A percentile compares a stretch with the other conserved stretches of the same genome.
These are phyloP conservation scores for Poronia punctata DNA, from an alignment of 495 filamentous ascomycete genomes.

Conservation along the genomic window DNA sequence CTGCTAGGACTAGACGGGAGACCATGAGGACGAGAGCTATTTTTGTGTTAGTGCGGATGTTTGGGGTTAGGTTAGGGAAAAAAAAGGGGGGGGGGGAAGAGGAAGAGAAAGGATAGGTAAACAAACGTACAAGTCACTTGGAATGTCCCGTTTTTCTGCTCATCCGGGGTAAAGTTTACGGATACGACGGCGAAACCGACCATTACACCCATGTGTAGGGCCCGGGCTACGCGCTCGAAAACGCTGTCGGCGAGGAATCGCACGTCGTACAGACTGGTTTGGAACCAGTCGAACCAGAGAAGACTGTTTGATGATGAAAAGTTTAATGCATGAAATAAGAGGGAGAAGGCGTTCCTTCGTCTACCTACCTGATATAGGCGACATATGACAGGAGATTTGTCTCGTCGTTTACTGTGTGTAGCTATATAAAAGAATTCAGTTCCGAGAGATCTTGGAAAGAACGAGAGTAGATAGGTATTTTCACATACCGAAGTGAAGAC, in stretches of 20 bases:
- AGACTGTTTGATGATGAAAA: conserved; percentile 40
- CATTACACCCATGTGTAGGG: conserved; percentile 56
- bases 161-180: conserved; percentile 28
- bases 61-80: no score
- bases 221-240: conserved; percentile 55
- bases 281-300: conserved; percentile 68
- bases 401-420: conserved; percentile 40
- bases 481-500: conserved; percentile 40
- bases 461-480: no score
- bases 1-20: conserved; percentile 45
- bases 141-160: conserved; percentile 40
- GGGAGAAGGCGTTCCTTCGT: conserved; percentile 23
- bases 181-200: conserved; percentile 53
- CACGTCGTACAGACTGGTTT: conserved; percentile 61
- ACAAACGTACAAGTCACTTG: conserved; percentile 33
- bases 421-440: conserved; percentile 14
- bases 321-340: conserved; percentile 47
- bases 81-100: conserved; percentile 37
- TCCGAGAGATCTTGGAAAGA: not conserved
- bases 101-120: conserved; percentile 10
- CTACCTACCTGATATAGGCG: conserved; percentile 50
- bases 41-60: not conserved
- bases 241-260: conserved; percentile 60
- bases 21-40: conserved; percentile 46
- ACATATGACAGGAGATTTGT: conserved; percentile 35